These are phyloP conservation scores for Heliamphora ciliata DNA, from an alignment of 179 eudicot genomes.

Conservation along the genomic window DNA sequence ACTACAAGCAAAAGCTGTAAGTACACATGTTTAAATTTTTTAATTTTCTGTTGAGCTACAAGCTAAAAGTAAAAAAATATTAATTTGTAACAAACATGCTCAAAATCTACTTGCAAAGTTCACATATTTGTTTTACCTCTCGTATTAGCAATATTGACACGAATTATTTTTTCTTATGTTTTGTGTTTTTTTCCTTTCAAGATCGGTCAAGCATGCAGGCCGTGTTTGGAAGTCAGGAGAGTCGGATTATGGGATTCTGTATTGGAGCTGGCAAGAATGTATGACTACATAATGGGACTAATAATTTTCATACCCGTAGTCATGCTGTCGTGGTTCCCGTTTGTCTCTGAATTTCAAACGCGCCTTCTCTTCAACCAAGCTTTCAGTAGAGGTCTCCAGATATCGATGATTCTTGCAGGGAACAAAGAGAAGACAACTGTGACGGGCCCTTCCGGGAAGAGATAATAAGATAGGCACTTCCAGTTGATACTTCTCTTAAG, in stretches of 20 bases:
- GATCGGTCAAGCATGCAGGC: constrained; percentile 80
- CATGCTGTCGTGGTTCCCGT: constrained; percentile 86
- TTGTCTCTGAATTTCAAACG: constrained; percentile 86
- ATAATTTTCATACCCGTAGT: constrained; percentile 69
- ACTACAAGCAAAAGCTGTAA: too few species aligned
- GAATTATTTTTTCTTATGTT: background rate
- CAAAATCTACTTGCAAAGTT: too few species aligned
- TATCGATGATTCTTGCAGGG: constrained; percentile 89
- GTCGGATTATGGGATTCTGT: constrained; percentile 80
- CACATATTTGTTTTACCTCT: background rate
- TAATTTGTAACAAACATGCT: too few species aligned
- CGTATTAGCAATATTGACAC: background rate
- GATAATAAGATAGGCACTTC: too few species aligned
- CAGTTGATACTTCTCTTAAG: too few species aligned
- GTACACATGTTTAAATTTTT: too few species aligned
- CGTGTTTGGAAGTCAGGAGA: constrained; percentile 52
- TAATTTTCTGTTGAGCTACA: too few species aligned
- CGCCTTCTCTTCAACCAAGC: constrained; percentile 93
- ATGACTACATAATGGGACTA: constrained; percentile 77
- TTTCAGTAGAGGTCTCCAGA: constrained; percentile 91
- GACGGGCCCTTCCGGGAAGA: too few species aligned
- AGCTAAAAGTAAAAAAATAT: too few species aligned
- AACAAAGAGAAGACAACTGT: constrained; percentile 39
- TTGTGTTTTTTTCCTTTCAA: constrained; percentile 15
- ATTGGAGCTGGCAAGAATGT: constrained; percentile 78